phyloP scores from a whole-genome alignment of 1,139 yeast genomes.

The Pichia sp. region DNA sequence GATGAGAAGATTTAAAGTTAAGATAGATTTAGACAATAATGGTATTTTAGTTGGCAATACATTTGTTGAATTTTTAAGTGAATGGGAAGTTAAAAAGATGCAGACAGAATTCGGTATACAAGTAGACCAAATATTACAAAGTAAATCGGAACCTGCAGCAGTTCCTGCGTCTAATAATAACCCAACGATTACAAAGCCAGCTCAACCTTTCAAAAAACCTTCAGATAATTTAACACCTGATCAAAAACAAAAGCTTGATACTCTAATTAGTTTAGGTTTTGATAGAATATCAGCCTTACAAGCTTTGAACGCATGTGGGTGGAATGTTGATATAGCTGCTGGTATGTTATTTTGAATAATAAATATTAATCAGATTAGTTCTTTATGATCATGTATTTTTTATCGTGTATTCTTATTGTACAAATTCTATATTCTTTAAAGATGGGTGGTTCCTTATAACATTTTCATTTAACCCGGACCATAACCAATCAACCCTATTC shows the following conservation, averaged over 20 bases:
- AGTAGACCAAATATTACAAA: constrained; percentile 1
- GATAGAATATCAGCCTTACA: constrained; percentile 51
- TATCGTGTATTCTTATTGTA: background rate
- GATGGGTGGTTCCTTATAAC: constrained; percentile 35
- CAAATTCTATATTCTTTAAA: constrained; percentile 17
- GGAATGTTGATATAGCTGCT: constrained; percentile 84
- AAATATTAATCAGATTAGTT: background rate
- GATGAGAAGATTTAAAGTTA: constrained; percentile 83
- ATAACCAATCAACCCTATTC: constrained; percentile 61
- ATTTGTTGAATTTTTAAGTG: constrained; percentile 15
- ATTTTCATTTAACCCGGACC: constrained; percentile 63
- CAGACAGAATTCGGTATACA: constrained; percentile 9
- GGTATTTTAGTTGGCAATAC: constrained; percentile 66
- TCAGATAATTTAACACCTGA: constrained; percentile 14
- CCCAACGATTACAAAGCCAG: background rate
- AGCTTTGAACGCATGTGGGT: constrained; percentile 62
- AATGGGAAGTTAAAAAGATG: constrained; percentile 21
- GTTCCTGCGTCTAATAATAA: constrained; percentile 2
- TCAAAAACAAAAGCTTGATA: constrained; percentile 32
- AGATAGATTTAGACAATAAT: constrained; percentile 64
- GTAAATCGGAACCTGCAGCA: background rate
- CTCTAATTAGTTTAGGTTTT: constrained; percentile 66
- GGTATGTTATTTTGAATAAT: constrained; percentile 30
- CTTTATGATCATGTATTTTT: background rate
- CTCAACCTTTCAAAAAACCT: background rate